phyloP scores from a whole-genome alignment of 129 eudicot genomes.

The Saussurea involucrata region DNA sequence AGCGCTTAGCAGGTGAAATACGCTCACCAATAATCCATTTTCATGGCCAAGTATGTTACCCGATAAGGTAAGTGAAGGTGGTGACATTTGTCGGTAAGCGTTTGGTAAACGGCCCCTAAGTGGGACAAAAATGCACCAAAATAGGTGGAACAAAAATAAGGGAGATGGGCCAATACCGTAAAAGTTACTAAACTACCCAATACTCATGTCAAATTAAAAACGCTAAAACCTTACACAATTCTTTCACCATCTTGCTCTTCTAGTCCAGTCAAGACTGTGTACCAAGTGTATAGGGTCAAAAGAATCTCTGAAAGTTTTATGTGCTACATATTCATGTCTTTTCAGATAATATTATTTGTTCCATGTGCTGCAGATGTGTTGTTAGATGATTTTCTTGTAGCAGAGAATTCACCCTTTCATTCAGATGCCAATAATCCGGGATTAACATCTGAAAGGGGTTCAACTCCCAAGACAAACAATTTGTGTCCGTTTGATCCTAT shows the following conservation, averaged over 20 bases:
- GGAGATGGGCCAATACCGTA: background rate
- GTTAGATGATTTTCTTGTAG: constrained; percentile 77
- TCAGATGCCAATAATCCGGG: constrained; percentile 48
- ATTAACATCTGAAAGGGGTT: constrained; percentile 18
- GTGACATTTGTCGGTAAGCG: no score
- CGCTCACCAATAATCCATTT: no score
- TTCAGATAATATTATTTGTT: background rate
- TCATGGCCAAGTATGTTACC: no score
- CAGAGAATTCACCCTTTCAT: constrained; percentile 70
- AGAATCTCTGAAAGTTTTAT: background rate
- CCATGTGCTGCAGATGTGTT: constrained; percentile 52
- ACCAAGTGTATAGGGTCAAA: background rate
- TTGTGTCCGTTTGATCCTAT: constrained; percentile 30
- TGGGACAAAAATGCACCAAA: background rate
- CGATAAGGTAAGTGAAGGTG: no score
- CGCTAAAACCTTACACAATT: no score
- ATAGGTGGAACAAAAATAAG: background rate
- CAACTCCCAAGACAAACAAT: constrained; percentile 42
- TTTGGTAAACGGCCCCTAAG: background rate
- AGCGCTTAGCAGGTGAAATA: no score
- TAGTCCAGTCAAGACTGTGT: no score
- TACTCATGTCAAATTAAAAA: no score
- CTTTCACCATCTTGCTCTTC: background rate
- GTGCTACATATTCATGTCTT: background rate
- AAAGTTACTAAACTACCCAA: background rate